phyloP scores from a whole-genome alignment of 1,284 basidiomycete genomes.

The Fomitiporia mediterranea region DNA sequence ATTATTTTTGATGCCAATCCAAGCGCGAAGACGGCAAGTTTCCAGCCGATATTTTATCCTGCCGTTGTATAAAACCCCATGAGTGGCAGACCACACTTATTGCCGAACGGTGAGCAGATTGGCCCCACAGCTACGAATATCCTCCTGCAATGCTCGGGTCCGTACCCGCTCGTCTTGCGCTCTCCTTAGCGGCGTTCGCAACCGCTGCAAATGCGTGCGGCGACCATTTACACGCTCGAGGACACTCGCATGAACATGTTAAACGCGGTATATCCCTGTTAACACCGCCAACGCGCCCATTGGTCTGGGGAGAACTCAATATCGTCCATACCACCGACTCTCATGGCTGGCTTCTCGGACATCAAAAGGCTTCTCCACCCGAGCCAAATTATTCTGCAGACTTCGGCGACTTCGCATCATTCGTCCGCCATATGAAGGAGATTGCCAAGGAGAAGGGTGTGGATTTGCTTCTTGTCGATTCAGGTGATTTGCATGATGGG shows the following conservation, averaged over 20 bases:
- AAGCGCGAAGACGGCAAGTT: too few species aligned
- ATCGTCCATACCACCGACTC: constrained; percentile 79
- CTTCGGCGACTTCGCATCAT: constrained; percentile 77
- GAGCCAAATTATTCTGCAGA: constrained; percentile 71
- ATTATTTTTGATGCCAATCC: too few species aligned
- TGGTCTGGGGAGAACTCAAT: constrained; percentile 77
- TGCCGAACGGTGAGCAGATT: too few species aligned
- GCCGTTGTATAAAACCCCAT: too few species aligned
- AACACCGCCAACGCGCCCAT: constrained; percentile 52
- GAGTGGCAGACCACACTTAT: too few species aligned
- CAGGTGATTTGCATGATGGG: constrained; percentile 79
- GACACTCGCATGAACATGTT: constrained; percentile 36
- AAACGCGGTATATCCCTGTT: constrained; percentile 40
- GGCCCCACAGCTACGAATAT: too few species aligned
- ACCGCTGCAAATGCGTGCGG: constrained; percentile 9
- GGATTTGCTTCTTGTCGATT: constrained; percentile 67
- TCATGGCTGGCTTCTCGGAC: constrained; percentile 77
- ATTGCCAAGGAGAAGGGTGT: constrained; percentile 60
- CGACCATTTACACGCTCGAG: constrained; percentile 36
- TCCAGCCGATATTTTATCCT: too few species aligned
- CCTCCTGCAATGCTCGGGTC: too few species aligned
- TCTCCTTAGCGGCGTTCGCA: not conserved
- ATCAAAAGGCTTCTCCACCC: constrained; percentile 65
- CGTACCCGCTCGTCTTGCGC: not conserved
- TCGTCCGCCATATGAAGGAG: constrained; percentile 79